Percentiles rank a stretch among this genome's conserved stretches.
Conservation (phyloP, 768 basidiomycete species). For the Clathrus columnatus region DNA sequence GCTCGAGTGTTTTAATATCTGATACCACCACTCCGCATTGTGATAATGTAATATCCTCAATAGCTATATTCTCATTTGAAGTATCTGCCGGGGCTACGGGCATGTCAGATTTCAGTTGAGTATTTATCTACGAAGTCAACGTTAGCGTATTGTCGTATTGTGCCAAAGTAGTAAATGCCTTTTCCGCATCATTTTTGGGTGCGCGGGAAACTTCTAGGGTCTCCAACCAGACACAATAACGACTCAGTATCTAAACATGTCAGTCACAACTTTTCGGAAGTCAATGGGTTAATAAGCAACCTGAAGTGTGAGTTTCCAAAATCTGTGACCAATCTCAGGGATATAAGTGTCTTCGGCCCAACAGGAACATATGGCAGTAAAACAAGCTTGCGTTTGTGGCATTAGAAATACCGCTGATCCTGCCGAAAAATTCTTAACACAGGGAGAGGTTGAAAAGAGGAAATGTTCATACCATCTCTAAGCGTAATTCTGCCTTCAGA, state of each 20-base stretch:
- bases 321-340: conserved; percentile 70
- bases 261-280: background rate
- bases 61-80: conserved; percentile 43
- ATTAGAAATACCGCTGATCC: conserved; percentile 31
- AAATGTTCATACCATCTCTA: background rate
- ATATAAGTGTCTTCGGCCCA: conserved; percentile 87
- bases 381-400: conserved; percentile 57
- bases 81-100: conserved; percentile 42
- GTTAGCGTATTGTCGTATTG: background rate
- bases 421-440: background rate
- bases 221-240: conserved; percentile 76
- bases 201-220: conserved; percentile 39
- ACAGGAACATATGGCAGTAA: conserved; percentile 65
- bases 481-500: background rate
- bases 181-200: conserved; percentile 26
- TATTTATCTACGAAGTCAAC: conserved; percentile 16
- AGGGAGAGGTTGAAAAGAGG: background rate
- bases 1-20: conserved; percentile 55
- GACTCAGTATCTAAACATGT: conserved; percentile 56
- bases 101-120: conserved; percentile 38
- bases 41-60: conserved; percentile 56
- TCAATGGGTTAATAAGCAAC: conserved; percentile 27
- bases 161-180: conserved; percentile 19
- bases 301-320: conserved; percentile 90
- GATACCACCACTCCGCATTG: conserved; percentile 59